phyloP scores from a whole-genome alignment of 1,139 yeast species.

The Candida labiduridarum region DNA sequence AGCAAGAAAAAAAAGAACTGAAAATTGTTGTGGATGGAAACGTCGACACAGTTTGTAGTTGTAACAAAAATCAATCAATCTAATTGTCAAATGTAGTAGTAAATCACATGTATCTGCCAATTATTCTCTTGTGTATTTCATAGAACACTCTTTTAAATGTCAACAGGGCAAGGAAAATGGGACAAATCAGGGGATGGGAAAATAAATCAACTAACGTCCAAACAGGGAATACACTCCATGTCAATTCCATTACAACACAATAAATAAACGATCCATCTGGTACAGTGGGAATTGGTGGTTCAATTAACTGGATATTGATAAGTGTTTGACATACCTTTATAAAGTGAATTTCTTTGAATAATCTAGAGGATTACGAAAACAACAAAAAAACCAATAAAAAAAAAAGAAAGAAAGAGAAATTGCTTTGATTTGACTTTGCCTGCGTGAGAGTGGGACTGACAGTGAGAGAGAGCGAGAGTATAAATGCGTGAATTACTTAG shows the following conservation, averaged over 20 bases:
- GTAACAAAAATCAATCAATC: conserved; percentile 2
- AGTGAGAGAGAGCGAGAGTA: neutral
- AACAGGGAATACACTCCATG: neutral
- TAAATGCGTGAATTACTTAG: too few species aligned
- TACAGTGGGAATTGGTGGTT: neutral
- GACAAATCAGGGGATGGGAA: conserved; percentile 5
- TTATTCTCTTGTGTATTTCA: neutral
- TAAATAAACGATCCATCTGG: too few species aligned
- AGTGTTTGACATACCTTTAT: conserved; percentile 7
- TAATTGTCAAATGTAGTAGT: neutral
- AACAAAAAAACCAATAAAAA: conserved; percentile 5
- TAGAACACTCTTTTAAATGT: neutral
- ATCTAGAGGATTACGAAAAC: conserved; percentile 5
- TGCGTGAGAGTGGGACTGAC: too few species aligned
- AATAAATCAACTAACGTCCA: neutral
- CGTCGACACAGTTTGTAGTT: neutral
- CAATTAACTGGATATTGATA: neutral
- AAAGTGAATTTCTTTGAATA: conserved; percentile 7
- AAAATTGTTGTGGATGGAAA: neutral
- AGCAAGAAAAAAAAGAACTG: neutral
- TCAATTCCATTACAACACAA: neutral
- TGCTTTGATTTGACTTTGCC: neutral
- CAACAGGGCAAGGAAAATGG: neutral
- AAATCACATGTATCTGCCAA: neutral
- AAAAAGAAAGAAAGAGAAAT: conserved; percentile 2